phyloP scores from a whole-genome alignment of 139 green algal genomes.

The Picochlorum sp. region DNA sequence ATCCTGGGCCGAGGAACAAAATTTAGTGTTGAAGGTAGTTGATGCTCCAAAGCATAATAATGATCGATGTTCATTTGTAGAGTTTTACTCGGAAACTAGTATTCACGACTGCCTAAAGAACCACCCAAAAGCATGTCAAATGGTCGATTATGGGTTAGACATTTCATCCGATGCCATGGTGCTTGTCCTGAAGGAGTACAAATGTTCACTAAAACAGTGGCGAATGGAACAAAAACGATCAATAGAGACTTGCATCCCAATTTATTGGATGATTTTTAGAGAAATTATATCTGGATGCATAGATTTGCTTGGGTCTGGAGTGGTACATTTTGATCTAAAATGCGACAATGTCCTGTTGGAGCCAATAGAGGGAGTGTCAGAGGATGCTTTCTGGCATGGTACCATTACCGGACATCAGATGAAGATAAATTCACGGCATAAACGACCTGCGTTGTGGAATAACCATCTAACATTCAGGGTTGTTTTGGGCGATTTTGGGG shows the following conservation, averaged over 20 bases:
- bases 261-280: slow-evolving; percentile 47
- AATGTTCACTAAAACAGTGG: slow-evolving; percentile 55
- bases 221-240: slow-evolving; percentile 12
- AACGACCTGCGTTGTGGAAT: no score
- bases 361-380: slow-evolving; percentile 31
- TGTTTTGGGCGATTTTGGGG: slow-evolving; percentile 71
- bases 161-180: slow-evolving; percentile 31
- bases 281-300: slow-evolving; percentile 37
- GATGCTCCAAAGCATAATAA: slow-evolving; percentile 36
- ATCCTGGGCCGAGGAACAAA: slow-evolving; percentile 6
- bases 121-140: slow-evolving; percentile 27
- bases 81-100: slow-evolving; percentile 56
- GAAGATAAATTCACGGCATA: no score
- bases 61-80: slow-evolving; percentile 45
- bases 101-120: slow-evolving; percentile 45
- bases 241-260: slow-evolving; percentile 1
- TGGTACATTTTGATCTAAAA: slow-evolving; percentile 86
- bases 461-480: slow-evolving; percentile 33
- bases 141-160: slow-evolving; percentile 59
- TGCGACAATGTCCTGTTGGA: slow-evolving; percentile 73
- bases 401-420: no score
- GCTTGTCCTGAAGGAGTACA: slow-evolving; percentile 59
- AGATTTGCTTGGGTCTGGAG: slow-evolving; percentile 25
- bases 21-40: slow-evolving; percentile 42
- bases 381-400: slow-evolving; percentile 48